These are phyloP conservation scores for Coprinopsis strossmayeri DNA, from an alignment of 768 basidiomycete genomes.

Conservation along the genomic window DNA sequence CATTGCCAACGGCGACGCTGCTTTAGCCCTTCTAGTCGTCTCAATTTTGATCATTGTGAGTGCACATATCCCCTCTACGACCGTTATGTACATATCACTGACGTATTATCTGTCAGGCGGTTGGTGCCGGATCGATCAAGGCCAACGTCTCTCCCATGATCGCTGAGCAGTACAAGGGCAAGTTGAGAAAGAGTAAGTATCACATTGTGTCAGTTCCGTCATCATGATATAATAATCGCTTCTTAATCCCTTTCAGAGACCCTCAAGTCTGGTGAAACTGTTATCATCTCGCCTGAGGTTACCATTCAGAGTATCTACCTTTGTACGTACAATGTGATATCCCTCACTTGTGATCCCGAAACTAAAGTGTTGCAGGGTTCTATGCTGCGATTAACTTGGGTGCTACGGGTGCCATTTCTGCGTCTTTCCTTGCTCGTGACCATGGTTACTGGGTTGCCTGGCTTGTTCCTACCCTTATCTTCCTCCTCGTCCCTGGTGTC, in stretches of 20 bases:
- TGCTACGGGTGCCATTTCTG: constrained; percentile 42
- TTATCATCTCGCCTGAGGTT: constrained; percentile 45
- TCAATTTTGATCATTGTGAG: constrained; percentile 39
- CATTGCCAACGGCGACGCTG: constrained; percentile 29
- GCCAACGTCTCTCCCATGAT: constrained; percentile 52
- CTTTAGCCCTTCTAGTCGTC: constrained; percentile 38
- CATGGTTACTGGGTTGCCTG: constrained; percentile 47
- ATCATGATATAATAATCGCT: not conserved
- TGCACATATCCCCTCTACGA: no score
- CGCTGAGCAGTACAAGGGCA: constrained; percentile 51
- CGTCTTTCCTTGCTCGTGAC: constrained; percentile 45
- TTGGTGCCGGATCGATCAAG: constrained; percentile 38
- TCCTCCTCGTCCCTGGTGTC: constrained; percentile 38
- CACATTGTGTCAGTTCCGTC: not conserved
- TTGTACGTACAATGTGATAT: no score
- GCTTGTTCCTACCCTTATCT: constrained; percentile 45
- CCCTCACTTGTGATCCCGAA: no score
- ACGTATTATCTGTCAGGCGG: constrained; percentile 11
- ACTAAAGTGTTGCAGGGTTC: no score
- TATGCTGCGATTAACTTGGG: constrained; percentile 41
- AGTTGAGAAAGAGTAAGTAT: constrained; percentile 34
- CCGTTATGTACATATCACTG: not conserved
- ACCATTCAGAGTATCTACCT: constrained; percentile 48
- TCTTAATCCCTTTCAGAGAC: constrained; percentile 20
- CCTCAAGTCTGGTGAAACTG: constrained; percentile 39